These are phyloP conservation scores for Crithidia fasciculata DNA, from an alignment of 208 protist genomes.

Conservation along the genomic window DNA sequence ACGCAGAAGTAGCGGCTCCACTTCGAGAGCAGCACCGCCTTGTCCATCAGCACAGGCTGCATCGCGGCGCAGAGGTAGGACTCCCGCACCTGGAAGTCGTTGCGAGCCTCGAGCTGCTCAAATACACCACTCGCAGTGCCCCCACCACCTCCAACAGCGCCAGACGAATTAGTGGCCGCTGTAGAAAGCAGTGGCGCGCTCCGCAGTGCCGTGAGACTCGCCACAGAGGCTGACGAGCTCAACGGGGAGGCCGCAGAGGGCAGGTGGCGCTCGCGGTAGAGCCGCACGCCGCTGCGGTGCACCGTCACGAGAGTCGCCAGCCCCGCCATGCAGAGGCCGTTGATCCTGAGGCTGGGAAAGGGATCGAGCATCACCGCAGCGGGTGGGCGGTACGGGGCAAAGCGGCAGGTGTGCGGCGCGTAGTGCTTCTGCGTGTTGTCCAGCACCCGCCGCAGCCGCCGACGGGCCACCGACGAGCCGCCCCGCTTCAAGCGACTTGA, in stretches of 20 bases:
- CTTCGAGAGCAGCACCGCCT: constrained; percentile 26
- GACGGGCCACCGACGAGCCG: constrained; percentile 1
- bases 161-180: background rate
- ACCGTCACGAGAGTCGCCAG: constrained; percentile 40
- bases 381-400: constrained; percentile 10
- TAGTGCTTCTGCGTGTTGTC: constrained; percentile 17
- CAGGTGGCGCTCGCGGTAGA: constrained; percentile 37
- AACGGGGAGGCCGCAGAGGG: background rate
- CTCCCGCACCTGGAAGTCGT: constrained; percentile 48
- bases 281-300: constrained; percentile 53
- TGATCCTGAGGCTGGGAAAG: constrained; percentile 42
- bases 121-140: constrained; percentile 41
- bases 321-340: constrained; percentile 36
- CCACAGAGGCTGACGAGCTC: no score
- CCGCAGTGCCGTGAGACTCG: background rate
- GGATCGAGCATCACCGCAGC: constrained; percentile 51
- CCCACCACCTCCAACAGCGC: background rate
- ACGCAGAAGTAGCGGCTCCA: constrained; percentile 65
- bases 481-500: background rate
- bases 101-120: constrained; percentile 39
- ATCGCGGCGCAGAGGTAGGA: constrained; percentile 52
- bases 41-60: constrained; percentile 15
- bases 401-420: constrained; percentile 25
- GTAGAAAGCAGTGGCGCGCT: background rate
- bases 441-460: background rate